Percentiles rank a stretch among this genome's conserved stretches.
These are phyloP conservation scores for Penicillium expansum DNA, from an alignment of 2,329 filamentous ascomycete species.

Conservation along the genomic window DNA sequence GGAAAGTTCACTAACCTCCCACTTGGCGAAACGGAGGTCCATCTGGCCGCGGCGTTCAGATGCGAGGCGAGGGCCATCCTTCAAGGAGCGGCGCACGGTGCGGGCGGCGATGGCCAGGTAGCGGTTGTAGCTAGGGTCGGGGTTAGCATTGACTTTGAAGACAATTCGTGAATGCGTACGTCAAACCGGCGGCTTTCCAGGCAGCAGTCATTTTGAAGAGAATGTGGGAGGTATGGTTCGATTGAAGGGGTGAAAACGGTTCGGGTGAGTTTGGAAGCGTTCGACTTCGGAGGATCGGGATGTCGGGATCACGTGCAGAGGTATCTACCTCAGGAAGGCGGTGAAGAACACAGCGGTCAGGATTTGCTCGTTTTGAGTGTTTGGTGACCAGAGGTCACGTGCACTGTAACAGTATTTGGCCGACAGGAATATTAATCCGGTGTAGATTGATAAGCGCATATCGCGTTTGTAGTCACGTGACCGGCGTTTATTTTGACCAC, in stretches of 20 bases:
- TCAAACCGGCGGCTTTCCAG: constrained; percentile 97
- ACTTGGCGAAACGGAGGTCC: constrained; percentile 89
- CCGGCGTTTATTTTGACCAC: background rate
- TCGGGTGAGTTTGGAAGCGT: constrained; percentile 34
- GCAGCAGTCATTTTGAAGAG: constrained; percentile 82
- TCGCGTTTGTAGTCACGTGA: background rate
- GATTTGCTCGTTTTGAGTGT: background rate
- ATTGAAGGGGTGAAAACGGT: constrained; percentile 30
- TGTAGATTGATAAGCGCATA: background rate
- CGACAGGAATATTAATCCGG: background rate
- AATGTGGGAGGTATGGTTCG: constrained; percentile 28
- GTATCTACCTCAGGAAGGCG: background rate
- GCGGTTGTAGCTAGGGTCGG: constrained; percentile 85
- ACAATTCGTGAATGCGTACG: constrained; percentile 59
- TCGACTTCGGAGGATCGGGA: constrained; percentile 38
- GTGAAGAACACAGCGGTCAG: background rate
- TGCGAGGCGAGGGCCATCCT: constrained; percentile 83
- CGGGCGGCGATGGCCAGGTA: constrained; percentile 95
- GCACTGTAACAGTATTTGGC: fast-evolving
- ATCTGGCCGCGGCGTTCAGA: constrained; percentile 88
- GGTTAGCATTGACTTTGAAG: constrained; percentile 26
- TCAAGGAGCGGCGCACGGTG: constrained; percentile 92
- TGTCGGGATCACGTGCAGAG: background rate
- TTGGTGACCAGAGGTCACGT: background rate
- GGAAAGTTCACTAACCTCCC: constrained; percentile 65